Evolutionary conservation across 2,329 filamentous ascomycete genomes (phyloP).

Genomic region (Parafenestella ontariensis): DNA sequence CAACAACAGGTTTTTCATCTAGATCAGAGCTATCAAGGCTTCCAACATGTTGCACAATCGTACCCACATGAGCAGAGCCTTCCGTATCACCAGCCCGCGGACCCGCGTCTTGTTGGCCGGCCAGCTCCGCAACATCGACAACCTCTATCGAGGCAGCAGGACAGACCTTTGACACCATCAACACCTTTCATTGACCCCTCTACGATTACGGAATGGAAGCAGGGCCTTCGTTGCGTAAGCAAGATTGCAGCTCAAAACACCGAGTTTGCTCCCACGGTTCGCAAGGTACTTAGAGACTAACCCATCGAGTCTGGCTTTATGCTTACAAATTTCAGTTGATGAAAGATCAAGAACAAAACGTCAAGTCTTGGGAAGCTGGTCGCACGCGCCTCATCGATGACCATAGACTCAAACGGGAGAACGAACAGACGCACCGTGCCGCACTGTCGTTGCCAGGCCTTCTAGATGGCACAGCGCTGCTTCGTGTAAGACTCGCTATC

Average conservation of each 20-base stretch:
- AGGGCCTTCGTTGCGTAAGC: conserved; percentile 55
- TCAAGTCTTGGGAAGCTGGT: conserved; percentile 66
- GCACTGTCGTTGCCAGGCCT: conserved; percentile 54
- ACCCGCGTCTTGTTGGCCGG: conserved; percentile 33
- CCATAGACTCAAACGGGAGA: conserved; percentile 60
- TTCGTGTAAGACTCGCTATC: conserved; percentile 24
- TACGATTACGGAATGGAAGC: conserved; percentile 57
- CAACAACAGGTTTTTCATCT: conserved; percentile 14
- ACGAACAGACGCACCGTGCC: conserved; percentile 61
- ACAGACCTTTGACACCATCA: conserved; percentile 26
- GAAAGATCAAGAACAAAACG: conserved; percentile 67
- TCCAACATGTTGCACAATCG: conserved; percentile 5
- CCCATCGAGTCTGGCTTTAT: background rate
- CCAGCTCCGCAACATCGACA: conserved; percentile 21
- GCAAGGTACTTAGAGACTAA: conserved; percentile 42
- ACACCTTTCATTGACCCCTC: conserved; percentile 52
- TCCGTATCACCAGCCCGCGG: conserved; percentile 15
- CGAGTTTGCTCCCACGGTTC: conserved; percentile 49
- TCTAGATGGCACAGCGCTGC: conserved; percentile 25
- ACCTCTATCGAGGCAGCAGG: conserved; percentile 20
- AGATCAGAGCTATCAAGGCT: conserved; percentile 6
- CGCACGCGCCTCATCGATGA: conserved; percentile 60
- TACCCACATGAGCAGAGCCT: conserved; percentile 5
- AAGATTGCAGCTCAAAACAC: conserved; percentile 56
- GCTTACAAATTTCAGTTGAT: conserved; percentile 59